These are phyloP conservation scores for Amanita jacksonii DNA, from an alignment of 768 basidiomycete species.

Conservation along the genomic window DNA sequence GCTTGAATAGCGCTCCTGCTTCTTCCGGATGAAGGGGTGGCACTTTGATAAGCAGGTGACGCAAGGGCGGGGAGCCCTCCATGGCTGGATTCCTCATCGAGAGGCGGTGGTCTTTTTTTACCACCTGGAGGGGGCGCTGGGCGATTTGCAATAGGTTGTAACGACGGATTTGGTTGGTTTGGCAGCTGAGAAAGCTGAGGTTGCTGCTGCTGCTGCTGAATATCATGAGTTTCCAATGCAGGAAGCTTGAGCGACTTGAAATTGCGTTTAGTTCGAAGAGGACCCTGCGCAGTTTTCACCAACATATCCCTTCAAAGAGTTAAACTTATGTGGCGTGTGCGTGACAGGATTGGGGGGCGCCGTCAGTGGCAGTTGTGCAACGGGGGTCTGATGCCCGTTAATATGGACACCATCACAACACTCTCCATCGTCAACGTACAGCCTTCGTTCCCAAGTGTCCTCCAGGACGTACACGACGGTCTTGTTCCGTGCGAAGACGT, in stretches of 20 bases:
- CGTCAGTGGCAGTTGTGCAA: too few species aligned
- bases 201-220: too few species aligned
- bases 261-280: conserved; percentile 85
- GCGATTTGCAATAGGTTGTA: background rate
- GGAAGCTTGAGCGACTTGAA: conserved; percentile 75
- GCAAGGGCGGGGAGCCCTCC: background rate
- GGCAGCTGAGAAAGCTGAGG: too few species aligned
- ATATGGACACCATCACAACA: background rate
- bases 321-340: too few species aligned
- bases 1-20: conserved; percentile 60
- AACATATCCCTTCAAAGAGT: too few species aligned
- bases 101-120: conserved; percentile 72
- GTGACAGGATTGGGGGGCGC: too few species aligned
- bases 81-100: conserved; percentile 47
- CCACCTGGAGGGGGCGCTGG: conserved; percentile 17
- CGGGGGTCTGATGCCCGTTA: background rate
- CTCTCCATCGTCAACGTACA: conserved; percentile 51
- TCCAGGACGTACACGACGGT: conserved; percentile 55
- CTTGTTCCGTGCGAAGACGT: conserved; percentile 48
- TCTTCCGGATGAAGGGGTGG: conserved; percentile 40
- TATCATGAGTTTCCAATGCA: background rate
- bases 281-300: too few species aligned
- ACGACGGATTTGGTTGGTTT: background rate
- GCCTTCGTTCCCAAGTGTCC: conserved; percentile 47
- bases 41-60: background rate